Base-by-base conservation (phyloP, 805 yeast species). In the Ogataea siamensis region DNA sequence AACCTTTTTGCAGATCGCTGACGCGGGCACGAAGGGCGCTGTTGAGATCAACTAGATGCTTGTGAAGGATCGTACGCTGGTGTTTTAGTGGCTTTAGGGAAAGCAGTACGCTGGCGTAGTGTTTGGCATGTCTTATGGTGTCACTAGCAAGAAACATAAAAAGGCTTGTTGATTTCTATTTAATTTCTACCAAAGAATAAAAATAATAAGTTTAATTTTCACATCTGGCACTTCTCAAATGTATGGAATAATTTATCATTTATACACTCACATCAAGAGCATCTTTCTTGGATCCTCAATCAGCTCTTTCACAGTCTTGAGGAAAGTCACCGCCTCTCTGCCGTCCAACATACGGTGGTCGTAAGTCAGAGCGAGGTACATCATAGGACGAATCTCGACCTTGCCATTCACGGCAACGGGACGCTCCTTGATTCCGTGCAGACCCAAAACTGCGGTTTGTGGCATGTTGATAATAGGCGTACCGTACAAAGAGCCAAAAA, bases 221-320 rank as follows among this genome's bases (percentile, higher is more conserved):
- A n/a, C n/a, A n/a, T n/a, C n/a, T 27, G 29, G n/a, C 16, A 14
- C 18, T 14, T 28, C 6, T 10, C 21, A 28, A 28, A 17, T 28
- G 14, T 11, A 22, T 25, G 17, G 14, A 17, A 28, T 34, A 23
- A 29, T 34, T 29, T 36, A 29, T 29, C 12, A n/a, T 15, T 20
- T 21, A 30, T 25, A 20, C 7, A 16, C 21, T 52, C 43, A 62
- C 58, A 60, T 55, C 54, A 84, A 68, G 63, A 91, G 76, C 99
- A 93, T 93, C 77, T 87, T 91, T 76, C 96, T 83, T 67, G 99
- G 99, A 66, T 93, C 99, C 74, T 93, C 98, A 54, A 93, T 87
- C 68, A 86, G 79, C 72, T 93, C 99, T 76, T 93, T 93, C 50
- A 93, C 82, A 23, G 95, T 87, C 74, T 80, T 89, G 70, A 93